Evolutionary conservation across 768 basidiomycete species (phyloP).

Genomic region (Psilocybe cubensis): DNA sequence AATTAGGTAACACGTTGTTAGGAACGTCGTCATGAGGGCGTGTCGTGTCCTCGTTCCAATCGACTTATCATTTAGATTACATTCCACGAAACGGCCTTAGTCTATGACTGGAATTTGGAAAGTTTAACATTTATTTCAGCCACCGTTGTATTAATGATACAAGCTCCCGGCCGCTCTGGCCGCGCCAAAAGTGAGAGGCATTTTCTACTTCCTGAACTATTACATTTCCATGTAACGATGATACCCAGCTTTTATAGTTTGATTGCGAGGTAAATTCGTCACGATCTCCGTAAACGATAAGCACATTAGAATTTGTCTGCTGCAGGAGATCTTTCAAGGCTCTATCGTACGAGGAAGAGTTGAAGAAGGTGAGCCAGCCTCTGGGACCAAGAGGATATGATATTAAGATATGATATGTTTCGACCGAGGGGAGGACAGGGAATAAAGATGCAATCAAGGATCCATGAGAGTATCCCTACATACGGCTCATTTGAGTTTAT

Average conservation of each 20-base stretch:
- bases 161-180: slow-evolving; percentile 30
- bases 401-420: slow-evolving; percentile 67
- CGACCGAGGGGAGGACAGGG: slow-evolving; percentile 52
- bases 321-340: slow-evolving; percentile 54
- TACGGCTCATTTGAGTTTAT: neutral
- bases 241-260: slow-evolving; percentile 60
- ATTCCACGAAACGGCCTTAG: too few relatives aligned
- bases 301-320: slow-evolving; percentile 50
- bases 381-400: slow-evolving; percentile 79
- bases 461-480: slow-evolving; percentile 72
- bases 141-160: slow-evolving; percentile 31
- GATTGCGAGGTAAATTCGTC: slow-evolving; percentile 71
- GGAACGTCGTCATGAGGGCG: neutral
- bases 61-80: too few relatives aligned
- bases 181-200: slow-evolving; percentile 74
- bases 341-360: slow-evolving; percentile 52
- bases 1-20: slow-evolving; percentile 24
- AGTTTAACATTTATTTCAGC: slow-evolving; percentile 37
- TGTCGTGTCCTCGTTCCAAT: neutral
- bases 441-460: slow-evolving; percentile 72
- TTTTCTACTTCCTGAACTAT: slow-evolving; percentile 44
- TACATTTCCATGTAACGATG: slow-evolving; percentile 37
- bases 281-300: slow-evolving; percentile 66
- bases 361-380: slow-evolving; percentile 71
- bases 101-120: too few relatives aligned